Base-by-base conservation (phyloP, 306 rosid genomes). In the Prinsepia uniflora region DNA sequence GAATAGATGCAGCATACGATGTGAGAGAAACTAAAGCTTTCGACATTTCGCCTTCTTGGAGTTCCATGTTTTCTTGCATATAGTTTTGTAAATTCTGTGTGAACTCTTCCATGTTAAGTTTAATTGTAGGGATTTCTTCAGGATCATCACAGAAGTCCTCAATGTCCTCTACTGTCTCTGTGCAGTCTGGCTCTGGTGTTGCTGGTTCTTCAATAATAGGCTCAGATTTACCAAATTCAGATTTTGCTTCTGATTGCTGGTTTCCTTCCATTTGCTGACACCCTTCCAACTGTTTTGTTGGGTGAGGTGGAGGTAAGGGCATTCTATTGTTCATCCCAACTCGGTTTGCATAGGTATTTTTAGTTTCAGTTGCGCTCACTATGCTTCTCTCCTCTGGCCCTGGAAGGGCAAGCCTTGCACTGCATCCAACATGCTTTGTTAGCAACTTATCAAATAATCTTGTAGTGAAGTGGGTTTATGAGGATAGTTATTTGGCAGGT, bases 151-250 rank as follows among this genome's bases (percentile, higher is more conserved):
- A 70, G 80, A 80, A 84, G 76, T 91, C 96, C 86, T 95, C 99
- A 8, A 91, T 89, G 78, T 89, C 97, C 70, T 48, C 78, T 68
- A 71, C 52, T 69, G 74, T 67, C 75, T 85, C 82, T 34, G 78
- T 45, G 82, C 79, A 75, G 78, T 89, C 93, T 80, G 90, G 90
- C 83, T 95, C 99, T 40, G 99, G 99, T 41, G 91, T 72, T 78
- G 89, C 80, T 5, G 99, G 99, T 82, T 91, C 99, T 89, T 95
- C 99, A 79, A 95, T 84, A 67, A 95, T 91, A 67, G 99, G 99
- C 55, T 87, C 90, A 60, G 93, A 91, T 30, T 36, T 63, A 74
- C 72, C 73, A 24, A 47, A 44, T 71, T 77, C 79, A 79, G 76
- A 54, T 69, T 50, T 87, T 72, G 63, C 70, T 62, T 53, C 65